Conservation (phyloP, 257 asterid species). For the Scutellaria baicalensis region DNA sequence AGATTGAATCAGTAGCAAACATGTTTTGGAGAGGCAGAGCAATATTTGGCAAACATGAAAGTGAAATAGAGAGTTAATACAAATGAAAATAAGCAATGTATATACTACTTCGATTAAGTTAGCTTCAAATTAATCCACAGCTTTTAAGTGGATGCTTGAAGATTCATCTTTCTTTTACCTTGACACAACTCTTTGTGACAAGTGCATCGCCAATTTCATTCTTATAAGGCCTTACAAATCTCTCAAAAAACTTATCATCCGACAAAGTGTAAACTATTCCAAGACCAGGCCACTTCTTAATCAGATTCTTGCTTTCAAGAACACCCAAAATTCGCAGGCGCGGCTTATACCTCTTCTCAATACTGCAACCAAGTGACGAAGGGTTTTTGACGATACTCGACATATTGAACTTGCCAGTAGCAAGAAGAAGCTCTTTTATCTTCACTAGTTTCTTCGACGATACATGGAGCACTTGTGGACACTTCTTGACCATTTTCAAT, state of each 20-base stretch:
- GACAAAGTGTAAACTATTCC: not conserved
- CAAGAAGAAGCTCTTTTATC: slow-evolving; percentile 7
- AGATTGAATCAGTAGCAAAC: too few species aligned
- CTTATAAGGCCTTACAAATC: not conserved
- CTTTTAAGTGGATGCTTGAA: not conserved
- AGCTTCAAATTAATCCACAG: too few species aligned
- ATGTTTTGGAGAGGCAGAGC: too few species aligned
- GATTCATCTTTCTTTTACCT: not conserved
- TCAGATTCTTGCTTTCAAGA: not conserved
- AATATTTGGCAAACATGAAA: too few species aligned
- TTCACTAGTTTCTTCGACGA: slow-evolving; percentile 23
- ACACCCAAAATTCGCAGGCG: slow-evolving; percentile 4
- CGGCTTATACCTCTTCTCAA: slow-evolving; percentile 25
- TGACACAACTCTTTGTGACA: not conserved
- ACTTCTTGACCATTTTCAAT: too few species aligned
- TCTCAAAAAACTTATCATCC: not conserved
- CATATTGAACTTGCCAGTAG: slow-evolving; percentile 12
- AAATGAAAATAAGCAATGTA: too few species aligned
- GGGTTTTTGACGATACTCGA: slow-evolving; percentile 10
- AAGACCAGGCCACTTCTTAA: not conserved
- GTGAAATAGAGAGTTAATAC: too few species aligned
- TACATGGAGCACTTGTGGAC: not conserved
- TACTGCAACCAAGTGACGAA: slow-evolving; percentile 5
- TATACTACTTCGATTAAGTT: too few species aligned
- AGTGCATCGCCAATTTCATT: not conserved